Evolutionary conservation across 345 rosid species (phyloP).

Genomic region (Zanthoxylum bungeanum): DNA sequence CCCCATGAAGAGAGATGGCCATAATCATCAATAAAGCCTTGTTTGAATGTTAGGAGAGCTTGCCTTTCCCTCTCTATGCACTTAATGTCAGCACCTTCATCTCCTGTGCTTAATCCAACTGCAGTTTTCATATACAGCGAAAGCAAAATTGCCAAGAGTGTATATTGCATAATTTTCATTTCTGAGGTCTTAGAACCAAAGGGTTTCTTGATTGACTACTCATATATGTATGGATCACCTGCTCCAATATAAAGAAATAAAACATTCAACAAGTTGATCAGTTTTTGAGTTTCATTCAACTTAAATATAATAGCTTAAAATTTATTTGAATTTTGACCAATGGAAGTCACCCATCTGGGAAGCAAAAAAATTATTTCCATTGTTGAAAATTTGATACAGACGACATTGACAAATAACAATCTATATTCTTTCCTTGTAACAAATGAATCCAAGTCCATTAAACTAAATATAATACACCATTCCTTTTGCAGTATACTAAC

Average conservation of each 20-base stretch:
- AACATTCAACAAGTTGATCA: background rate
- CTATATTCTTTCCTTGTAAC: background rate
- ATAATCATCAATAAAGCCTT: conserved; percentile 14
- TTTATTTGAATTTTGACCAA: background rate
- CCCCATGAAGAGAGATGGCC: conserved; percentile 29
- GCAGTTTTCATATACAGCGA: background rate
- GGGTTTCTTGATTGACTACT: no score
- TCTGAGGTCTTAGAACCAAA: background rate
- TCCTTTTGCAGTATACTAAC: background rate
- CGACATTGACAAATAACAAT: background rate
- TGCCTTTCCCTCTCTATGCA: conserved; percentile 25
- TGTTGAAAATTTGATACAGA: background rate
- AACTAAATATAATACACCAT: no score
- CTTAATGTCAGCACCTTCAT: background rate
- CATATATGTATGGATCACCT: no score
- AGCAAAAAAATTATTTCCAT: background rate
- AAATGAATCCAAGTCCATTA: no score
- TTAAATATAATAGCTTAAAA: no score
- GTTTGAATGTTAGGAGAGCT: conserved; percentile 23
- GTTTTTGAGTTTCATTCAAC: background rate
- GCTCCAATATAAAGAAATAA: no score
- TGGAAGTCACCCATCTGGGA: background rate
- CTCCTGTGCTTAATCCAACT: background rate
- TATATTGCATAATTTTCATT: background rate
- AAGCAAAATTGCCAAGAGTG: background rate